Evolutionary conservation across 2,329 filamentous ascomycete genomes (phyloP), one percentile per base, ranked within the genome.

Genomic region (Colletotrichum liriopes): DNA sequence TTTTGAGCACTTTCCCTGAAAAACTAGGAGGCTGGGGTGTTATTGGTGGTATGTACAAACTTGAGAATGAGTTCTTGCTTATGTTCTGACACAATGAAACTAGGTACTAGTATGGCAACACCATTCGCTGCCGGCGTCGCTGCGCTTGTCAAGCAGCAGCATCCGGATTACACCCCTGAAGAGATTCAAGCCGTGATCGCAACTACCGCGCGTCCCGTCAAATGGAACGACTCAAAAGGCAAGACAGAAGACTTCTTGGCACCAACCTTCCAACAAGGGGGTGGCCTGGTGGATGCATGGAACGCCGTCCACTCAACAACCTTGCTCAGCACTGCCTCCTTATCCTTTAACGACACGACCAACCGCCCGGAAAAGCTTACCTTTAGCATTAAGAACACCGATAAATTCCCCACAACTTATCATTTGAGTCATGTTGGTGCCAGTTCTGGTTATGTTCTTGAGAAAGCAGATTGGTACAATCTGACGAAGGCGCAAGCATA

Each of bases 31-130:
- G 75, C 12, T 86, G 86, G 70, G 82, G 79, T n/a, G 80, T 87
- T 6, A 73, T 83, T 7, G 81, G 79, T 39, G 65, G 65, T 67
- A 54, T 18, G 65, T 54, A 1, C 5, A 41, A 14, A 2, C 2
- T 5, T 7, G 5, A 32, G n/a, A 5, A 20, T 9, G 20, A 37
- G 11, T 23, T n/a, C 2, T 3, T 6, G 9, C 18, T 29, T 18
- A 12, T 16, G 11, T 14, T 26, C 29, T 58, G 11, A 58, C n/a
- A 23, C 20, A 3, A 41, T 5, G 35, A 9, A 8, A n/a, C 9
- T 14, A 71, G 86, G 86, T 41, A 87, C 86, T 1, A 85, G 84
- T 2, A 86, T 87, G 84, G 78, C 84, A 5, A 80, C 81, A 45
- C 84, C 84, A 6, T 80, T 84, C 45, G 77, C 81, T 4, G 83